phyloP scores from a whole-genome alignment of 805 yeast genomes.

The Cyberlindnera mississippiensis region DNA sequence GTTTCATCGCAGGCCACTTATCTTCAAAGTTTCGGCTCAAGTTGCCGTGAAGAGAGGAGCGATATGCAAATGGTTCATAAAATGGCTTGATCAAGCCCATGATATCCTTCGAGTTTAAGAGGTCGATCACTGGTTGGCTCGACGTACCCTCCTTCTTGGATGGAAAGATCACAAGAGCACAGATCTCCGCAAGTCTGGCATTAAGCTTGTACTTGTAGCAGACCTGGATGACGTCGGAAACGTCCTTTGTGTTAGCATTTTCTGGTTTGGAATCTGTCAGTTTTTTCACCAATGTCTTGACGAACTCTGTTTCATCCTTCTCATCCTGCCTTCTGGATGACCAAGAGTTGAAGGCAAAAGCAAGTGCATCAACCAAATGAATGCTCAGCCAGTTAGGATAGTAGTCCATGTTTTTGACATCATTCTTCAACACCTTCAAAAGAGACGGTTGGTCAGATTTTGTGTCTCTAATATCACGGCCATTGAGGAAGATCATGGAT shows the following conservation, averaged over 20 bases:
- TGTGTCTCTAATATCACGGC: constrained; percentile 31
- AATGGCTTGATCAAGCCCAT: constrained; percentile 31
- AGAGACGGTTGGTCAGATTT: constrained; percentile 37
- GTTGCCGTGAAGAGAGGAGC: constrained; percentile 42
- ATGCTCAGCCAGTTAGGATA: constrained; percentile 63
- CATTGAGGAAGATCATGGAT: constrained; percentile 65
- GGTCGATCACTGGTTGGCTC: constrained; percentile 38
- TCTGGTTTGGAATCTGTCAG: constrained; percentile 16
- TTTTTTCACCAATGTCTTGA: constrained; percentile 33
- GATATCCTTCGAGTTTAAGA: constrained; percentile 38
- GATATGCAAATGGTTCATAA: constrained; percentile 43
- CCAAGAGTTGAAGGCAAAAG: constrained; percentile 78
- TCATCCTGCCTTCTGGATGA: constrained; percentile 51
- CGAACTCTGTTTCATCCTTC: constrained; percentile 31
- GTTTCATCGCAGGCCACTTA: constrained; percentile 42
- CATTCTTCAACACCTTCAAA: constrained; percentile 50
- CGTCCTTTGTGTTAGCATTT: constrained; percentile 4
- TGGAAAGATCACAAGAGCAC: constrained; percentile 68
- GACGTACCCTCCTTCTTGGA: constrained; percentile 42
- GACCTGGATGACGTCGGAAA: constrained; percentile 29
- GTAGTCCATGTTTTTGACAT: constrained; percentile 46
- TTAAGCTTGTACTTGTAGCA: constrained; percentile 56
- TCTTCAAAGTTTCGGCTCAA: constrained; percentile 43
- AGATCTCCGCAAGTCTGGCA: constrained; percentile 68
- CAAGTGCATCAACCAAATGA: constrained; percentile 66